Conservation (phyloP, 2,329 filamentous ascomycete genomes). For the Nemania abortiva region DNA sequence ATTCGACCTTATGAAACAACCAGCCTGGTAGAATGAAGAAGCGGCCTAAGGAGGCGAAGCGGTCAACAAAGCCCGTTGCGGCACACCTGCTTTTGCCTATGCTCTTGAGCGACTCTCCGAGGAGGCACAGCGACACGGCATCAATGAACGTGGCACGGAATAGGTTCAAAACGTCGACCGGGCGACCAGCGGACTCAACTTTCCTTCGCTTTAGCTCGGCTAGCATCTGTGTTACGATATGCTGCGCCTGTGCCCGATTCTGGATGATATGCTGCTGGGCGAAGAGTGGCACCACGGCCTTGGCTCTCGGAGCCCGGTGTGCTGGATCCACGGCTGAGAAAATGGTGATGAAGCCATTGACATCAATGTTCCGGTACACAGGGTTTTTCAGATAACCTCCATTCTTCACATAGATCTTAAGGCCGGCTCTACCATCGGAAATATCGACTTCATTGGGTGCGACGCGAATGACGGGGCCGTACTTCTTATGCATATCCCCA, state of each 20-base stretch:
- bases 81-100: not conserved
- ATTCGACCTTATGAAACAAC: conserved; percentile 1
- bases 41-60: not conserved
- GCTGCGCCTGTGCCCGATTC: not conserved
- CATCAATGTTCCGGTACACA: conserved; percentile 4
- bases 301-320: conserved; percentile 1
- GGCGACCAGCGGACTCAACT: not conserved
- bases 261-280: conserved; percentile 8
- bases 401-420: conserved; percentile 7
- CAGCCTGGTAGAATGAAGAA: conserved; percentile 10
- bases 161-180: conserved; percentile 11
- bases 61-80: conserved; percentile 6
- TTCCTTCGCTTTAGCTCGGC: not conserved
- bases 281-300: conserved; percentile 15
- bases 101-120: not conserved
- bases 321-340: conserved; percentile 7
- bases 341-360: conserved; percentile 5
- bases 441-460: conserved; percentile 11
- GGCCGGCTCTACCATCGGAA: not conserved
- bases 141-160: conserved; percentile 11
- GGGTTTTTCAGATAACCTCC: conserved; percentile 6
- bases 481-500: not conserved
- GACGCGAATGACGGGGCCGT: conserved; percentile 11
- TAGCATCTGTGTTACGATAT: not conserved
- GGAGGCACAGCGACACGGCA: not conserved